These are phyloP conservation scores for Cladorrhinum sp. DNA, from an alignment of 2,329 filamentous ascomycete species.

Conservation along the genomic window DNA sequence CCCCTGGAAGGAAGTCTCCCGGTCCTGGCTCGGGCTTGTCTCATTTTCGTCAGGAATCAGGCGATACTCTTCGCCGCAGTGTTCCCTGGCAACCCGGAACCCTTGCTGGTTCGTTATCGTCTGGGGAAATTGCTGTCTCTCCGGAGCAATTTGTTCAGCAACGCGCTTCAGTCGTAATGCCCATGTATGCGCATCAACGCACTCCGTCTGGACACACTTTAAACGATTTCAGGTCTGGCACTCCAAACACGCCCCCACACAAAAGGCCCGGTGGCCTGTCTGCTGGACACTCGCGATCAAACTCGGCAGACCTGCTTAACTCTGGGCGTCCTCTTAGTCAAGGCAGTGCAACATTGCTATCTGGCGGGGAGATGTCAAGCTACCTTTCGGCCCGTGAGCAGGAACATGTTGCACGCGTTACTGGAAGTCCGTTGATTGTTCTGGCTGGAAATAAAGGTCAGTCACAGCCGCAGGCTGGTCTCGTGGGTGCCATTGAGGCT, in stretches of 20 bases:
- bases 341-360: slow-evolving; percentile 51
- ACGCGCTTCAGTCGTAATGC: slow-evolving; percentile 56
- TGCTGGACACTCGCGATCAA: slow-evolving; percentile 44
- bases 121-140: slow-evolving; percentile 56
- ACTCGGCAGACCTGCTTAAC: slow-evolving; percentile 46
- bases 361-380: slow-evolving; percentile 40
- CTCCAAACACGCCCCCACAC: slow-evolving; percentile 41
- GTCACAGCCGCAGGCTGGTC: slow-evolving; percentile 51
- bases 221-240: slow-evolving; percentile 37
- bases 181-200: slow-evolving; percentile 59
- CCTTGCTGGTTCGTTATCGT: slow-evolving; percentile 43
- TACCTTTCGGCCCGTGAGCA: slow-evolving; percentile 83
- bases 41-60: slow-evolving; percentile 47
- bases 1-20: slow-evolving; percentile 26
- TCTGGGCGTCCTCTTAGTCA: slow-evolving; percentile 53
- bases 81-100: slow-evolving; percentile 78
- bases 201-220: slow-evolving; percentile 53
- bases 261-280: slow-evolving; percentile 42
- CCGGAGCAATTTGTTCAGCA: slow-evolving; percentile 83
- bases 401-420: slow-evolving; percentile 80
- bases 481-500: slow-evolving; percentile 76
- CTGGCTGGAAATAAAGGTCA: slow-evolving; percentile 55
- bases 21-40: slow-evolving; percentile 27
- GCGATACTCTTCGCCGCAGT: slow-evolving; percentile 59
- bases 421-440: slow-evolving; percentile 71